Conservation (phyloP, 257 asterid genomes). For the Nicotiana tomentosiformis region DNA sequence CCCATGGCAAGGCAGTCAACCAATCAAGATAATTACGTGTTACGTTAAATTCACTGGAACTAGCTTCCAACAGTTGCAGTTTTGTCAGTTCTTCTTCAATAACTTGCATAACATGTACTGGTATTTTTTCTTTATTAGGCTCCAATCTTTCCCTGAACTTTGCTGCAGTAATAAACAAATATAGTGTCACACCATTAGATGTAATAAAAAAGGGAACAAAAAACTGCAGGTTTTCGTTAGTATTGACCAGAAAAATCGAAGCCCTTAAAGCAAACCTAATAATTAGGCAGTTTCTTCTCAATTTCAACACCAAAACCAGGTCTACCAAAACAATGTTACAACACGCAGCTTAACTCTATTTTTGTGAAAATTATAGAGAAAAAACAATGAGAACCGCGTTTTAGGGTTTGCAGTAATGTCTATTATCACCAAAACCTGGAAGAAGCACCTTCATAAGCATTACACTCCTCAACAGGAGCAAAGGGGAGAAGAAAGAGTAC, state of each 20-base stretch:
- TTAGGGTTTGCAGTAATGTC: neutral
- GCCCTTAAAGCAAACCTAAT: neutral
- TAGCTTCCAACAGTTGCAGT: conserved; percentile 88
- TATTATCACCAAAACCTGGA: neutral
- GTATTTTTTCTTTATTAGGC: conserved; percentile 85
- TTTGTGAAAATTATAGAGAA: neutral
- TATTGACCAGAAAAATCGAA: neutral
- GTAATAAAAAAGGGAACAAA: neutral
- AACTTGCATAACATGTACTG: conserved; percentile 92
- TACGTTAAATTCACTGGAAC: conserved; percentile 98
- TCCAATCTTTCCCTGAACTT: conserved; percentile 93
- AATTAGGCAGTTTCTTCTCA: conserved; percentile 1
- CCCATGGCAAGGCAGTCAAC: conserved; percentile 99
- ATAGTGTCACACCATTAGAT: neutral
- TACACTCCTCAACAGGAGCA: neutral
- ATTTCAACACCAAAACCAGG: neutral
- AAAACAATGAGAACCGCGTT: neutral
- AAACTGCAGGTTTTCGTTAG: neutral
- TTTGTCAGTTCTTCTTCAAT: conserved; percentile 95
- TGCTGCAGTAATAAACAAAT: conserved; percentile 37
- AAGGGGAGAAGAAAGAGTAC: neutral
- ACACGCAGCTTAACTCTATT: neutral
- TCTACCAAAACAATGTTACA: neutral
- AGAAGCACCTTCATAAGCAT: neutral
- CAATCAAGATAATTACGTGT: conserved; percentile 98